Evolutionary conservation across 108 stramenopile genomes (phyloP), one percentile per base, ranked within the genome.

Genomic region (Nitzschia inconspicua): DNA sequence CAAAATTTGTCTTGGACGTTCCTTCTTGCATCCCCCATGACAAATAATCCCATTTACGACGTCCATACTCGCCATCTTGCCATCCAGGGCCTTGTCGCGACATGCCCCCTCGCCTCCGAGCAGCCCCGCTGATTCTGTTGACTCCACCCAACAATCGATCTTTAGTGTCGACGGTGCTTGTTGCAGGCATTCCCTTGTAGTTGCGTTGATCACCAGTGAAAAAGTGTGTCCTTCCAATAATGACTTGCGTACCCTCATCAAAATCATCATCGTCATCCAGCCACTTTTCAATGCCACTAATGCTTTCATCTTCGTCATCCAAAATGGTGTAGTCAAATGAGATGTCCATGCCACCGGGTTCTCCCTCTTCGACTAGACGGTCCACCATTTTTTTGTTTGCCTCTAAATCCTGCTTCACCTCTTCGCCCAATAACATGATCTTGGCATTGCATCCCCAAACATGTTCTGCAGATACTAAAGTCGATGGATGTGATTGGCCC

Each of bases 171-270:
- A 77, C 61, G 3, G 64, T 57, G 64, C 85, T 86, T 3, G 80
- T 74, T 16, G 85, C 89, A 16, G 89, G 89, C 89, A 91, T 87
- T 20, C 89, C 89, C 2, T 75, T 52, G 43, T 83, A 91, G n/a
- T 74, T 76, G 43, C 89, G 71, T 71, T 73, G 82, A 22, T 84
- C 85, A 2, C 89, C 89, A 42, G 86, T 72, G 58, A 79, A 91
- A 44, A 91, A 91, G 36, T 87, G 84, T 2, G 84, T 84, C 34
- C 89, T 52, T 13, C 89, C 89, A 50, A 91, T 70, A 0, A 85
- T 72, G 30, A 85, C 77, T 31, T 79, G 76, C 32, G 79, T 80
- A 14, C 89, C 89, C 44, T 91, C 89, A 60, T 87, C 85, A 14
- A 44, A 55, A 11, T 78, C 88, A 35, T 86, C 88, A 25, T 76